A percentile compares a stretch with the other conserved stretches of the same genome.
Evolutionary conservation across 1,139 yeast species (phyloP).

Genomic region (Protomyces lactucae-debilis): DNA sequence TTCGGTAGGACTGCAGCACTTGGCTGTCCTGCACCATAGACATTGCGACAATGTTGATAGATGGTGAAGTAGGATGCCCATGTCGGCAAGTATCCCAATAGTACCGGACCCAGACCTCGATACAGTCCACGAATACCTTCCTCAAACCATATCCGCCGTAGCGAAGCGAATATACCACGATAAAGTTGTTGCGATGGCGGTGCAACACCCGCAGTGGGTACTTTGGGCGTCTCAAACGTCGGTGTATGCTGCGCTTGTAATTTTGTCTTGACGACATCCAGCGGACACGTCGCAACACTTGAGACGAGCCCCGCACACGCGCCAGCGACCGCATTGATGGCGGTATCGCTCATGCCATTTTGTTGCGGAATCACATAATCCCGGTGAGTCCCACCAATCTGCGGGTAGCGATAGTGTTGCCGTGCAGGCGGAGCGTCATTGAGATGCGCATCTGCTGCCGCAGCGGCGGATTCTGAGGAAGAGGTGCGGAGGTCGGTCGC

Average conservation of each 20-base stretch:
- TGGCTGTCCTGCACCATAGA: constrained; percentile 25
- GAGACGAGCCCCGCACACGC: constrained; percentile 89
- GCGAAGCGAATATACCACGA: constrained; percentile 50
- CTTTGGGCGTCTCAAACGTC: not conserved
- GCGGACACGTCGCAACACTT: constrained; percentile 86
- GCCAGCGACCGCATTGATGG: constrained; percentile 61
- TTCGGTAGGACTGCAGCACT: constrained; percentile 42
- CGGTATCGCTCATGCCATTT: constrained; percentile 13
- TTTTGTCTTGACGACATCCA: constrained; percentile 90
- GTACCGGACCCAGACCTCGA: constrained; percentile 84
- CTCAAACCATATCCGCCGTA: constrained; percentile 46
- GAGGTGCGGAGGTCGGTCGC: not conserved
- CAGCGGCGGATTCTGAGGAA: not conserved
- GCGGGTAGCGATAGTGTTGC: not conserved
- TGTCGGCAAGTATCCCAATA: constrained; percentile 91
- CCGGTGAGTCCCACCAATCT: constrained; percentile 23
- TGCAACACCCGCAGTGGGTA: not conserved
- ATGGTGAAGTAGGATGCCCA: constrained; percentile 95
- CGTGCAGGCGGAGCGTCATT: not conserved
- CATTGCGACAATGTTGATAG: constrained; percentile 68
- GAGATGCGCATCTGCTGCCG: not conserved
- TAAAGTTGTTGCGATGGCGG: constrained; percentile 41
- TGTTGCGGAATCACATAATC: constrained; percentile 26
- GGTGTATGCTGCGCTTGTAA: constrained; percentile 67
- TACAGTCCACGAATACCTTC: constrained; percentile 84